Evolutionary conservation across 768 basidiomycete species (phyloP), one percentile per base, ranked within the genome.

Genomic region (Coprinellus aureogranulatus): DNA sequence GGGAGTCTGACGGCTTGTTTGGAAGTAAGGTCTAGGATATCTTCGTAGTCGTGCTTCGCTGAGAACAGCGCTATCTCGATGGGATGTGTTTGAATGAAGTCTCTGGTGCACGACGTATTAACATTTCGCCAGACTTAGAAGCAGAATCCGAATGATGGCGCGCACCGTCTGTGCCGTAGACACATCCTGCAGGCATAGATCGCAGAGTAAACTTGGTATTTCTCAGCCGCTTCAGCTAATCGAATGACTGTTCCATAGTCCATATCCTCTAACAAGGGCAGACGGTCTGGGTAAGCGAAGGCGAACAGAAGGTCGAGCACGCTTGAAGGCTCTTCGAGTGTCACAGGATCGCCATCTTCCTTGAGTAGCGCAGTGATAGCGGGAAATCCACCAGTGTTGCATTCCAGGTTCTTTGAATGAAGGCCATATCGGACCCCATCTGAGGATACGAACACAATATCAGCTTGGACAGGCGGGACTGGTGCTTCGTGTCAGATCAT

Each of bases 211-310:
- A 69, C 67, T 51, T 68, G 64, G 45, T 69, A 70, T 44, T 68
- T 69, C 53, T 68, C 69, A 11, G 63, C 64, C 12, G 71, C 70
- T 40, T 71, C 68, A 0, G 70, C 68, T 11, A 72, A 34, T 2
- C 45, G 55, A 0, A 57, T 56, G 4, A 72, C 55, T 1, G 41
- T 41, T 6, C 63, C 54, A 54, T 68, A 66, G 2, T 51, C 42
- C 10, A 66, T 42, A 10, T 42, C 53, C 1, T 64, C 61, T 1
- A 68, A 26, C 10, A 60, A 53, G 2, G 68, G 70, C 14, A 66
- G 65, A 8, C 59, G 50, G 53, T 55, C 45, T 1, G 71, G 67
- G 48, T 68, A 67, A 11, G 70, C 59, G 49, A 68, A 74, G 44
- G 62, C 61, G 47, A 74, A 71, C 11, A 72, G 60, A 4, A 72